These are phyloP conservation scores for Cucurbita argyrosperma DNA, from an alignment of 306 rosid species.

Conservation along the genomic window DNA sequence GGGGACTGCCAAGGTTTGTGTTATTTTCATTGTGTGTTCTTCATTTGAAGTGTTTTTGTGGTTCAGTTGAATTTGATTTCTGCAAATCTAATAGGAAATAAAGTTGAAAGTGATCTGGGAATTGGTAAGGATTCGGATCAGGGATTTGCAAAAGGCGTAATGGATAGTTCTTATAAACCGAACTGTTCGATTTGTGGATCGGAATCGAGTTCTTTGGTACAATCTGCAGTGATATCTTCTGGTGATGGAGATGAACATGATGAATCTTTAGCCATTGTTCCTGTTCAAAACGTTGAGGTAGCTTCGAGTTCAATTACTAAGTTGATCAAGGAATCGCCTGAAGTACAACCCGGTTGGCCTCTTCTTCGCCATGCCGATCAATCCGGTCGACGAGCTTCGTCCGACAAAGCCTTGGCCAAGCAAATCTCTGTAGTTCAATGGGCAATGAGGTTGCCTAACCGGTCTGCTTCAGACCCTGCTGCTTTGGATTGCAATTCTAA, in stretches of 20 bases:
- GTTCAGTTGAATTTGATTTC: background rate
- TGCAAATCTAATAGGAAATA: conserved; percentile 28
- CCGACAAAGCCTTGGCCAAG: conserved; percentile 14
- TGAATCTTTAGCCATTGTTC: conserved; percentile 61
- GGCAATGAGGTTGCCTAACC: conserved; percentile 80
- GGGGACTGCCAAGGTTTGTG: conserved; percentile 37
- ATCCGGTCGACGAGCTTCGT: conserved; percentile 14
- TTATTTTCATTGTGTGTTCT: background rate
- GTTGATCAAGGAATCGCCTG: conserved; percentile 28
- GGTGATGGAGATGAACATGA: conserved; percentile 16
- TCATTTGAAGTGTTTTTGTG: background rate
- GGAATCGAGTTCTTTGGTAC: conserved; percentile 15
- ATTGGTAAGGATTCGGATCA: conserved; percentile 22
- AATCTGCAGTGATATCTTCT: conserved; percentile 26
- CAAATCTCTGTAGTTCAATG: conserved; percentile 80
- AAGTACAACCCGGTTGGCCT: conserved; percentile 88
- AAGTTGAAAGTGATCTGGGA: conserved; percentile 11
- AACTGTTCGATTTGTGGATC: conserved; percentile 49
- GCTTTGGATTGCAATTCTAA: conserved; percentile 16
- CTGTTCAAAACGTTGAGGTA: conserved; percentile 32
- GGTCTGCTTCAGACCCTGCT: conserved; percentile 23
- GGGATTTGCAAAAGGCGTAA: conserved; percentile 33
- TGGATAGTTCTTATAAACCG: conserved; percentile 19
- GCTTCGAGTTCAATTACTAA: conserved; percentile 17
- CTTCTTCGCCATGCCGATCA: conserved; percentile 36